A percentile compares a stretch with the other conserved stretches of the same genome.
phyloP scores from a whole-genome alignment of 345 rosid species.

The Rhizophora apiculata region DNA sequence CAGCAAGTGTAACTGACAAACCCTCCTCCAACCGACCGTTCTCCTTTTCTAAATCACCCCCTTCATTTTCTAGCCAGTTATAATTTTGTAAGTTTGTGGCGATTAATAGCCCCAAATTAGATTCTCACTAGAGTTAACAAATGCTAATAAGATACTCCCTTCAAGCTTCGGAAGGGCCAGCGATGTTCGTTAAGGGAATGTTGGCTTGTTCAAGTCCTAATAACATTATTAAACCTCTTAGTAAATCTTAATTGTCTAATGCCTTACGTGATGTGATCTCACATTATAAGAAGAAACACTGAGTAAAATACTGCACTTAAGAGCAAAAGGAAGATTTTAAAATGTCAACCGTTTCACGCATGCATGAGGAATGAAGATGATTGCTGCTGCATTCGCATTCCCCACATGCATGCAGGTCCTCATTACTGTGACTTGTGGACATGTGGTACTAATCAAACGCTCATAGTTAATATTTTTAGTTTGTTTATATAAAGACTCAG shows the following conservation, averaged over 20 bases:
- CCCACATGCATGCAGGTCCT: conserved; percentile 9
- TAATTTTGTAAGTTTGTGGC: neutral
- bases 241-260: conserved; percentile 22
- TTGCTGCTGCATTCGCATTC: conserved; percentile 1
- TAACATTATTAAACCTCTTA: conserved; percentile 15
- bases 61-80: neutral
- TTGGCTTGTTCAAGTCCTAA: conserved; percentile 10
- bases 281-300: neutral
- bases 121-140: neutral
- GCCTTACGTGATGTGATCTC: neutral
- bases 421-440: neutral
- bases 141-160: conserved; percentile 6
- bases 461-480: neutral
- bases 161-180: conserved; percentile 11
- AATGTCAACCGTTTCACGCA: neutral
- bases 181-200: conserved; percentile 10
- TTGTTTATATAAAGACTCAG: too few species aligned
- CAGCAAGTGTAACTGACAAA: neutral
- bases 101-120: neutral
- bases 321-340: too few species aligned
- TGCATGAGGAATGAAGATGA: neutral
- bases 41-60: too few species aligned
- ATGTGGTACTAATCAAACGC: neutral
- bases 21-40: neutral
- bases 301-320: neutral